Percentiles rank a stretch among this genome's conserved stretches.
Evolutionary conservation across 2,329 filamentous ascomycete species (phyloP).

Genomic region (Nothopassalora personata): DNA sequence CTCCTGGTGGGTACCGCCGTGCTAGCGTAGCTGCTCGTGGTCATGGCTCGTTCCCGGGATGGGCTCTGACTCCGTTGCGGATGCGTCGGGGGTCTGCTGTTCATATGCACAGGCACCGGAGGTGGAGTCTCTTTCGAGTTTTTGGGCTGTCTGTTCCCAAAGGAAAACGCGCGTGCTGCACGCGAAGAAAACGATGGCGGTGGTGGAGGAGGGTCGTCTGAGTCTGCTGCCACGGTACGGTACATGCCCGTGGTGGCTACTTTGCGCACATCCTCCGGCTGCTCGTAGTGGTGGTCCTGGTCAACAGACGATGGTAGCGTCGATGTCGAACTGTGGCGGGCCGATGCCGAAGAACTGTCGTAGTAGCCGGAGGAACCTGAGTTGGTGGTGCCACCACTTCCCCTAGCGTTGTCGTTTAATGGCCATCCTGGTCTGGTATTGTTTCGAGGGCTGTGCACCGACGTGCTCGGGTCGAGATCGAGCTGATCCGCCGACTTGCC

Average conservation of each 20-base stretch:
- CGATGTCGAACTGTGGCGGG: slow-evolving; percentile 51
- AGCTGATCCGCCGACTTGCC: slow-evolving; percentile 33
- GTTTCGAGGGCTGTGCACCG: slow-evolving; percentile 12
- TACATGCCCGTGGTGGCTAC: slow-evolving; percentile 35
- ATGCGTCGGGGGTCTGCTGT: background rate
- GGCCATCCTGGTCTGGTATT: slow-evolving; percentile 15
- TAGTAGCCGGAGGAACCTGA: slow-evolving; percentile 43
- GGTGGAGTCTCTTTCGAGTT: slow-evolving; percentile 14
- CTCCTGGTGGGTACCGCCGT: slow-evolving; percentile 32
- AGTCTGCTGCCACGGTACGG: slow-evolving; percentile 39
- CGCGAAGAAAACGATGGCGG: slow-evolving; percentile 35
- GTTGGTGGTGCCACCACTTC: slow-evolving; percentile 46
- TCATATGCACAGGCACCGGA: slow-evolving; percentile 14
- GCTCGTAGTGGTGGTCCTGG: slow-evolving; percentile 30
- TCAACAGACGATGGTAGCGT: slow-evolving; percentile 54
- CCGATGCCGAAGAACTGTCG: slow-evolving; percentile 40
- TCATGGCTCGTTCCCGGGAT: slow-evolving; percentile 39
- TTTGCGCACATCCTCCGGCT: slow-evolving; percentile 33
- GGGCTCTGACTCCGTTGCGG: slow-evolving; percentile 17
- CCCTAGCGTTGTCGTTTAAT: slow-evolving; percentile 36
- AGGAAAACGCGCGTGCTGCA: slow-evolving; percentile 50
- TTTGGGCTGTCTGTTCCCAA: slow-evolving; percentile 38
- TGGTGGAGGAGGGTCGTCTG: slow-evolving; percentile 29
- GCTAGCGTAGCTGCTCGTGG: slow-evolving; percentile 37
- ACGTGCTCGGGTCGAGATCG: slow-evolving; percentile 17